These are phyloP conservation scores for Fraxinus excelsior DNA, from an alignment of 257 asterid species.

Conservation along the genomic window DNA sequence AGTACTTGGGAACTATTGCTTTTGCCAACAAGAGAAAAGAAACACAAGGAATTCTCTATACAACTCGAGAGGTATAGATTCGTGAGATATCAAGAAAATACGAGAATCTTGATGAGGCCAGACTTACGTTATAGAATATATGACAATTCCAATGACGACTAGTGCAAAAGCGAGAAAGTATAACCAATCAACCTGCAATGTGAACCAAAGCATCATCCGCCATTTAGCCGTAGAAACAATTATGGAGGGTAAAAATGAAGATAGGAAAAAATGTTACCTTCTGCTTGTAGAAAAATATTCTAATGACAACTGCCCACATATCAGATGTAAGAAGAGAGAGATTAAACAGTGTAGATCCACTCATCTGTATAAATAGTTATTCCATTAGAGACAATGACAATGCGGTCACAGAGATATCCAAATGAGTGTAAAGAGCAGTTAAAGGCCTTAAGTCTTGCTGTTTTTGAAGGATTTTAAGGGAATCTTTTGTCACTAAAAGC, in stretches of 20 bases:
- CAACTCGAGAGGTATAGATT: not conserved
- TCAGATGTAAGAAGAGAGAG: slow-evolving; percentile 81
- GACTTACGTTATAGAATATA: slow-evolving; percentile 58
- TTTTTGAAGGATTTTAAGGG: no score
- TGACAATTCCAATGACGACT: slow-evolving; percentile 57
- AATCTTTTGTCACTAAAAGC: no score
- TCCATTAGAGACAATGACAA: not conserved
- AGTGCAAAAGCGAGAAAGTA: slow-evolving; percentile 59
- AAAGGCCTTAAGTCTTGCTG: no score
- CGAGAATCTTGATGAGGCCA: not conserved
- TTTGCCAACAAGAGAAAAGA: no score
- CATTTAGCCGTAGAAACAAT: not conserved
- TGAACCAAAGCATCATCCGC: not conserved
- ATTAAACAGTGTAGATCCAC: slow-evolving; percentile 78
- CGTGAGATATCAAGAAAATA: not conserved
- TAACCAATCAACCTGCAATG: slow-evolving; percentile 72
- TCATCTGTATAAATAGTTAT: slow-evolving; percentile 40
- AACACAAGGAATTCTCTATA: not conserved
- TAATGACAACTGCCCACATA: slow-evolving; percentile 76
- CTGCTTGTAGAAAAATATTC: slow-evolving; percentile 72
- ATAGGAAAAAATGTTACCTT: slow-evolving; percentile 32
- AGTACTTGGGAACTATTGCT: no score
- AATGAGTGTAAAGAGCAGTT: not conserved
- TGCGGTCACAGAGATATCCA: not conserved
- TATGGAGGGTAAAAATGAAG: not conserved